Evolutionary conservation across 345 rosid species (phyloP).

Genomic region (Eucalyptus urophylla): DNA sequence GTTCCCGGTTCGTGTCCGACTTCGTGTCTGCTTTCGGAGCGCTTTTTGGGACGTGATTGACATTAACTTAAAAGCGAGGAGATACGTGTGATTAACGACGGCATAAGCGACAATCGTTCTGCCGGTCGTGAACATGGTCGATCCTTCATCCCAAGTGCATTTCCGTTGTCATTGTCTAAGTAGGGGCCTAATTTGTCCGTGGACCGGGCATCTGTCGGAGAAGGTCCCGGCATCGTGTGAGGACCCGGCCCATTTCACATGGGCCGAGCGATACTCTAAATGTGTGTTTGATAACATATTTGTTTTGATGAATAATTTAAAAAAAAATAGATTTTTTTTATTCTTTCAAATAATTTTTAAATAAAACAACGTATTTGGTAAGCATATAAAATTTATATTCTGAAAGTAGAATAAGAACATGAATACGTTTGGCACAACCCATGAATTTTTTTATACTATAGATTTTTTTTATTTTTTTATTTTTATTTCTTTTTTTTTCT

Average conservation of each 20-base stretch:
- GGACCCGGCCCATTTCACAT: neutral
- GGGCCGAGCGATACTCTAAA: neutral
- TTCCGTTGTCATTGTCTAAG: neutral
- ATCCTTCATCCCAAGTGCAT: neutral
- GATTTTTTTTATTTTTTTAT: too few relatives aligned
- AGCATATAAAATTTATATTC: accelerated
- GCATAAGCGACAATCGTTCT: neutral
- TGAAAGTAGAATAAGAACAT: too few relatives aligned
- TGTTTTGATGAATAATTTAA: accelerated
- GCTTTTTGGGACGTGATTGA: neutral
- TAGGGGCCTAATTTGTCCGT: neutral
- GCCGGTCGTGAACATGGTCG: neutral
- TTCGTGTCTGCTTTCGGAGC: slow-evolving; percentile 4
- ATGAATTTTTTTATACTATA: accelerated
- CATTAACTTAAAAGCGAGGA: neutral
- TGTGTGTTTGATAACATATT: accelerated
- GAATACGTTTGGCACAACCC: accelerated
- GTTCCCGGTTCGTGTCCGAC: neutral
- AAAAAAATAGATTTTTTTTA: accelerated
- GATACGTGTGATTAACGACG: neutral
- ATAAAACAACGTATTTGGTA: accelerated
- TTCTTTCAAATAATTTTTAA: accelerated
- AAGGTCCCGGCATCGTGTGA: neutral
- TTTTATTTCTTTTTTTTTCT: accelerated
- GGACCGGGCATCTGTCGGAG: neutral